Conservation (phyloP, 169 alveolate genomes). For the Eimeria sp. region DNA sequence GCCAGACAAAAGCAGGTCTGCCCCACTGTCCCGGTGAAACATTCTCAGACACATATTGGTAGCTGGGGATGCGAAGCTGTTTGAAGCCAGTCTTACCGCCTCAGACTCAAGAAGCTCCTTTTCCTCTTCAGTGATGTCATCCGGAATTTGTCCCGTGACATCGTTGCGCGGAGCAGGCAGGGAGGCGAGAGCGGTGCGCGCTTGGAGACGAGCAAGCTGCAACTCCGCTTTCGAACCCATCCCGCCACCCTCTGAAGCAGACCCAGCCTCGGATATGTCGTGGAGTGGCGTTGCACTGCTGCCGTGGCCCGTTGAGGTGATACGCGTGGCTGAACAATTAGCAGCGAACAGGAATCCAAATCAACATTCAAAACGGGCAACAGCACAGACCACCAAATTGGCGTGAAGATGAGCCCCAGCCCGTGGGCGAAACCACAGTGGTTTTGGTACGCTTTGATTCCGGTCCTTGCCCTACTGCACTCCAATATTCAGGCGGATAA, state of each 20-base stretch:
- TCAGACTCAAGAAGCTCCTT: constrained; percentile 70
- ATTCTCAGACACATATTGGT: not conserved
- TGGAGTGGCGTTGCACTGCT: constrained; percentile 67
- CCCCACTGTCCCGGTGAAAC: not conserved
- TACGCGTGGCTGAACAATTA: constrained; percentile 31
- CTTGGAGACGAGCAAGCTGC: constrained; percentile 66
- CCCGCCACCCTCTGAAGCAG: constrained; percentile 70
- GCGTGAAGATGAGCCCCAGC: not conserved
- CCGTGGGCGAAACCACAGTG: not conserved
- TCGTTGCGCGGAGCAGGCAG: constrained; percentile 62
- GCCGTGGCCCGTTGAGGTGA: constrained; percentile 62
- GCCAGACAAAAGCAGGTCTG: not conserved
- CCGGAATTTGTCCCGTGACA: constrained; percentile 71
- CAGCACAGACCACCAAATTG: not conserved
- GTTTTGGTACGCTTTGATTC: not conserved
- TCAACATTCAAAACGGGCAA: not conserved
- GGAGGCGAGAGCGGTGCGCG: constrained; percentile 62
- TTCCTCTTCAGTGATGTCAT: constrained; percentile 52
- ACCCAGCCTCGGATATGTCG: constrained; percentile 60
- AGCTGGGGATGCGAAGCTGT: not conserved
- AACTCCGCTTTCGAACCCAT: constrained; percentile 71
- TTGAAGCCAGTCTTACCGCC: constrained; percentile 9
- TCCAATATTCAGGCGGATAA: not conserved
- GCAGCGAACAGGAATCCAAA: not conserved
- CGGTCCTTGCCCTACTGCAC: not conserved